phyloP scores from a whole-genome alignment of 768 basidiomycete species.

The Daedalea quercina region DNA sequence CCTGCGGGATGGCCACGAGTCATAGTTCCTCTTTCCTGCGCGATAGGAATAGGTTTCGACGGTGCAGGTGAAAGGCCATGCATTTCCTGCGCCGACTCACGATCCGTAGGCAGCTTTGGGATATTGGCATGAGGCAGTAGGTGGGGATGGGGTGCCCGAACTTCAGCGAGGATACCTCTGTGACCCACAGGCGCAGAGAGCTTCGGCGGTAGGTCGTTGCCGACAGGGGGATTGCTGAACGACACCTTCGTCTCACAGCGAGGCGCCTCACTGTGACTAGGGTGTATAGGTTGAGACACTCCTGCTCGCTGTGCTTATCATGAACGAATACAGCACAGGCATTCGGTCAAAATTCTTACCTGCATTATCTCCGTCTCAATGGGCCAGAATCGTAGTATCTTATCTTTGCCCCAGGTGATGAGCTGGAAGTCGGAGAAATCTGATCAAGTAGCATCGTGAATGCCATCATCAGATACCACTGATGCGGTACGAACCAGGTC shows the following conservation, averaged over 20 bases:
- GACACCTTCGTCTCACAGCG: conserved; percentile 31
- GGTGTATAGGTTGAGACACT: conserved; percentile 9
- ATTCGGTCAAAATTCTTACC: conserved; percentile 29
- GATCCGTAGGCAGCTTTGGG: conserved; percentile 5
- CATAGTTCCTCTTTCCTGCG: conserved; percentile 32
- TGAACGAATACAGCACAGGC: background rate
- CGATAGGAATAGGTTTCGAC: conserved; percentile 10
- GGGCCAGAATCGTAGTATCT: conserved; percentile 89
- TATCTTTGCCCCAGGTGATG: conserved; percentile 85
- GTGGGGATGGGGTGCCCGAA: conserved; percentile 45
- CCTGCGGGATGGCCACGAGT: conserved; percentile 43
- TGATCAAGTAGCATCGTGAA: conserved; percentile 5
- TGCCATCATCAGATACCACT: background rate
- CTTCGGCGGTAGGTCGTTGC: conserved; percentile 30
- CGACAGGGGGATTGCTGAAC: conserved; percentile 44
- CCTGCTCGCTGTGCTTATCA: conserved; percentile 21
- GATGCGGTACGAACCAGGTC: conserved; percentile 33
- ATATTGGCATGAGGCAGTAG: conserved; percentile 12
- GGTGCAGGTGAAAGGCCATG: background rate
- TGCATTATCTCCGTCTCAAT: conserved; percentile 64
- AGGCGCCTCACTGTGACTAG: conserved; percentile 7
- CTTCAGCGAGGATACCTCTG: conserved; percentile 64
- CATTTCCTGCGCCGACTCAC: conserved; percentile 23
- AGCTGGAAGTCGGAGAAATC: conserved; percentile 49
- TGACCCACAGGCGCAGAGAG: conserved; percentile 65